These are phyloP conservation scores for Beauveria scarabaeidicola DNA, from an alignment of 2,329 filamentous ascomycete genomes.

Conservation along the genomic window DNA sequence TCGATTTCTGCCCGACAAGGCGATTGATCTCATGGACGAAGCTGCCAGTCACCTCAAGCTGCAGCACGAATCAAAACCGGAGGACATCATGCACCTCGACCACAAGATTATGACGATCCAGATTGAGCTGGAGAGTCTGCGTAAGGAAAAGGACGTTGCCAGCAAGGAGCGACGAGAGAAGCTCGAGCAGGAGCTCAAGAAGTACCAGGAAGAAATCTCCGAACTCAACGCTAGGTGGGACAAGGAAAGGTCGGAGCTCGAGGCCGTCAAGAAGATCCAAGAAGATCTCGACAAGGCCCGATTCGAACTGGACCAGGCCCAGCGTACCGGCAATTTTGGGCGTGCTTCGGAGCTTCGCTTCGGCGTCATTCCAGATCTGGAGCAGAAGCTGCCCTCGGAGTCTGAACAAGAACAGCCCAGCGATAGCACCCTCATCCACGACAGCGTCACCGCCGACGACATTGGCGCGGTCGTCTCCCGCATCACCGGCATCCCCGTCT, in stretches of 20 bases:
- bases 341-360: conserved; percentile 88
- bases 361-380: conserved; percentile 72
- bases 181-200: conserved; percentile 67
- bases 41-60: conserved; percentile 82
- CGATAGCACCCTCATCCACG: conserved; percentile 65
- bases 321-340: conserved; percentile 80
- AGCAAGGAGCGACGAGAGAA: conserved; percentile 84
- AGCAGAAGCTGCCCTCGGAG: conserved; percentile 72
- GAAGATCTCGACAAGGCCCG: conserved; percentile 80
- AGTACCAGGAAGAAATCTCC: conserved; percentile 68
- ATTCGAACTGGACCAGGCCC: conserved; percentile 78
- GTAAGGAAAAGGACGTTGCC: conserved; percentile 86
- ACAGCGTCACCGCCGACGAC: conserved; percentile 90
- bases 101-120: conserved; percentile 96
- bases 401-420: conserved; percentile 34
- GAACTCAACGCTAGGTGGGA: conserved; percentile 79
- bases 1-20: conserved; percentile 91
- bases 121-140: conserved; percentile 87
- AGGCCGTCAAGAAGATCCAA: conserved; percentile 78
- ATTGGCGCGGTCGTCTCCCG: conserved; percentile 87
- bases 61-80: conserved; percentile 94
- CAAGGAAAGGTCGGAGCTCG: conserved; percentile 76
- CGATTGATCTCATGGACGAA: conserved; percentile 94
- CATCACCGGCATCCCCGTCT: conserved; percentile 85
- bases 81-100: conserved; percentile 85